A percentile compares a stretch with the other conserved stretches of the same genome.
Conservation (phyloP, 345 rosid species). For the Eucalyptus grandis region DNA sequence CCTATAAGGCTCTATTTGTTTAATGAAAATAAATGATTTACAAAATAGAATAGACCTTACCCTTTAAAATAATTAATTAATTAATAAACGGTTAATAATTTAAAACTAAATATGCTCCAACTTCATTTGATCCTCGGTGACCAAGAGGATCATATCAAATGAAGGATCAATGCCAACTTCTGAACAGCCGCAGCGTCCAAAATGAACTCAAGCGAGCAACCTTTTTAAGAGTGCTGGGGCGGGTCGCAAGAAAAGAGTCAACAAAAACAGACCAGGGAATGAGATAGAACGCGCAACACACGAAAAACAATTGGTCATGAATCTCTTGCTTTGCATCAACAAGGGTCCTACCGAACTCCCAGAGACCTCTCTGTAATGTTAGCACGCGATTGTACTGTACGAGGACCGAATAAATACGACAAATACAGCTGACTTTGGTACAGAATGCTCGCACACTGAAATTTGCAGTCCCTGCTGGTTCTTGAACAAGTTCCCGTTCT, state of each 20-base stretch:
- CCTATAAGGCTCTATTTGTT: no score
- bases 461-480: neutral
- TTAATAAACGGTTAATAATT: no score
- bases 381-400: neutral
- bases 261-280: neutral
- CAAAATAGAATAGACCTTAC: neutral
- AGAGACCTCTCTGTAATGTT: neutral
- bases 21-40: neutral
- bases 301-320: neutral
- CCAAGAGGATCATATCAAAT: neutral
- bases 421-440: neutral
- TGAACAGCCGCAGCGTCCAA: neutral
- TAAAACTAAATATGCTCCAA: neutral
- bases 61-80: neutral
- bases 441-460: neutral
- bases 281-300: neutral
- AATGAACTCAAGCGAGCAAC: neutral
- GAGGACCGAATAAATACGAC: neutral
- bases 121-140: neutral
- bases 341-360: neutral
- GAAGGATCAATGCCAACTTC: neutral
- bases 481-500: neutral
- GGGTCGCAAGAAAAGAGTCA: neutral
- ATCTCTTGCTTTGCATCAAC: neutral
- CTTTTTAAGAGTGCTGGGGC: neutral